Evolutionary conservation across 2,329 filamentous ascomycete species (phyloP).

Genomic region (Aureobasidium sp.): DNA sequence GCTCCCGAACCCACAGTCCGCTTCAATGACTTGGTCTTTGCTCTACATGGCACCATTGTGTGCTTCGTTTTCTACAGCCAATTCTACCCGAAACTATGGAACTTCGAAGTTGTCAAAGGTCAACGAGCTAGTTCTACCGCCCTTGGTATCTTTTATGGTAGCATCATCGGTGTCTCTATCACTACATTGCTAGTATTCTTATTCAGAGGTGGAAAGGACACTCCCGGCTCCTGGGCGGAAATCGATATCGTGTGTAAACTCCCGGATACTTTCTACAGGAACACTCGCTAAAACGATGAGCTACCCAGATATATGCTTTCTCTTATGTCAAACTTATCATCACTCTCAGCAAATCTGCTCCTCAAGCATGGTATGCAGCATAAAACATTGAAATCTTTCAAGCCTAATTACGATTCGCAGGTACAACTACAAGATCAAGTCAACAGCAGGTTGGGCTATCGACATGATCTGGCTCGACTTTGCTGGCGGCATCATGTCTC

Average conservation of each 20-base stretch:
- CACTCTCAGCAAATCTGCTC: conserved; percentile 87
- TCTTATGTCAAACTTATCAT: conserved; percentile 85
- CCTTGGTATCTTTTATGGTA: conserved; percentile 60
- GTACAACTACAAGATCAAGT: conserved; percentile 70
- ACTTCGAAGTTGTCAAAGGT: conserved; percentile 51
- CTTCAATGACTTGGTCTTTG: conserved; percentile 85
- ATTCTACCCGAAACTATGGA: conserved; percentile 64
- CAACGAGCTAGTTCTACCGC: conserved; percentile 52
- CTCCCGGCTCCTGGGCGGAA: conserved; percentile 50
- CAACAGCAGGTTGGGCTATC: conserved; percentile 67
- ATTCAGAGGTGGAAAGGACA: conserved; percentile 32
- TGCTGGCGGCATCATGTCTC: conserved; percentile 68
- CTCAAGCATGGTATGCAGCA: conserved; percentile 58
- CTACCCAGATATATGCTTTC: conserved; percentile 51
- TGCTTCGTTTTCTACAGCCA: conserved; percentile 68
- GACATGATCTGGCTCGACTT: conserved; percentile 71
- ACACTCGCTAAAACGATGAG: conserved; percentile 12
- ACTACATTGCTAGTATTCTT: conserved; percentile 40
- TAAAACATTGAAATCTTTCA: not conserved
- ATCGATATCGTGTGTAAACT: conserved; percentile 48
- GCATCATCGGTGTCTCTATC: conserved; percentile 47
- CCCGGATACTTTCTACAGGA: not conserved
- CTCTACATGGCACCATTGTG: conserved; percentile 67
- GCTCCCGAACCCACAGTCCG: conserved; percentile 74
- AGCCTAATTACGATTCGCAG: not conserved